Base-by-base conservation (phyloP, 73 alveolate species). In the Paramecium caudatum region DNA sequence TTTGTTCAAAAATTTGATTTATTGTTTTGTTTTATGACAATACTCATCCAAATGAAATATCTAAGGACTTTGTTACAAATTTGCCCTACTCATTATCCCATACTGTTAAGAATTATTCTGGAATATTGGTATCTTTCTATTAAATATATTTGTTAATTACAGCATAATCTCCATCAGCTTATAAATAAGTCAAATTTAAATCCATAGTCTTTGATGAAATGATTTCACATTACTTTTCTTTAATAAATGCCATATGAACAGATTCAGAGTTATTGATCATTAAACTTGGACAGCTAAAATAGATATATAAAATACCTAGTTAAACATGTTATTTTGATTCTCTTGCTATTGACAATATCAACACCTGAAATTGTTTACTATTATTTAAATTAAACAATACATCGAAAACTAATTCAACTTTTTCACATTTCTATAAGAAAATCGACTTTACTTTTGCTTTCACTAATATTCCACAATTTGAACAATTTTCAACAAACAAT, bases 131-230 rank as follows among this genome's bases (percentile, higher is more conserved):
- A 25, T 74, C 88, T 74, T 43, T 74, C 88, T 74, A 74, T 39
- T 27, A 1, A 12, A 74, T 74, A 74, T 39, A 0, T 3, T 41
- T 37, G n/a, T 1, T 4, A 21, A 8, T 27, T 74, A 74, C 88
- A 9, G 88, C 69, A 9, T 27, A 74, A 27, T 74, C 88, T 41
- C 69, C 88, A 74, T 74, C 88, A 9, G 36, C 88, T 25, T 74
- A 25, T 5, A 74, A 23, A 43, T 39, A 74, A 10, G 88, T 74
- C 6, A 74, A 16, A 21, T 74, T 74, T 4, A 74, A 74, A 41
- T 74, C 88, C 88, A 74, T 74, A 10, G 88, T 74, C 41, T 74
- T 37, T 15, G 88, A 74, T n/a, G 88, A 74, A 27, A 74, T 74
- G 36, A 74, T 41, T 45, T 74, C 47, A 8, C 88, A 74, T 16